These are phyloP conservation scores for Licmophora abbreviata DNA, from an alignment of 108 stramenopile species.

Conservation along the genomic window DNA sequence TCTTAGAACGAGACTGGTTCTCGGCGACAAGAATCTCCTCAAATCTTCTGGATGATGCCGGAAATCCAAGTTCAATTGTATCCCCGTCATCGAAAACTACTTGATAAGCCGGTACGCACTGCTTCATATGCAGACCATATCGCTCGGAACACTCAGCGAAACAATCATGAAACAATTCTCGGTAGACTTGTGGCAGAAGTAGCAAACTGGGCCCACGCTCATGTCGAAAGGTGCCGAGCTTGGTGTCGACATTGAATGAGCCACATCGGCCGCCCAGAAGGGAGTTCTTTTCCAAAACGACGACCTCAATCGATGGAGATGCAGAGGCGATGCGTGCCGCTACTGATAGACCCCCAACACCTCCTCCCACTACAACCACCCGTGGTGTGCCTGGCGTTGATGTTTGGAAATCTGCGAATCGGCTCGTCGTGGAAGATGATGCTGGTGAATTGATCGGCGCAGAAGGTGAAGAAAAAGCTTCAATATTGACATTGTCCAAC, in stretches of 20 bases:
- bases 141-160: conserved; percentile 16
- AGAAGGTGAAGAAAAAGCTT: no score
- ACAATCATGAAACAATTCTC: conserved; percentile 48
- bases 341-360: conserved; percentile 55
- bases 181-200: conserved; percentile 53
- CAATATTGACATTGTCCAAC: no score
- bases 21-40: conserved; percentile 13
- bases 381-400: neutral
- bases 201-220: conserved; percentile 72
- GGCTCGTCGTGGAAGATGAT: no score
- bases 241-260: conserved; percentile 42
- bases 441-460: no score
- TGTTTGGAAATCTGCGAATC: neutral
- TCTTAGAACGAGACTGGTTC: conserved; percentile 29
- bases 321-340: conserved; percentile 45
- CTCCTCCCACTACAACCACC: conserved; percentile 57
- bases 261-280: conserved; percentile 57
- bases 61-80: conserved; percentile 57
- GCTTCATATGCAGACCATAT: conserved; percentile 58
- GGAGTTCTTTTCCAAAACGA: conserved; percentile 57
- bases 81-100: conserved; percentile 80
- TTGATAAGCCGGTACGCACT: conserved; percentile 73
- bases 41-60: no score
- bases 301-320: neutral
- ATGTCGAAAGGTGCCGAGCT: conserved; percentile 56